A percentile compares a stretch with the other conserved stretches of the same genome.
Evolutionary conservation across 768 basidiomycete species (phyloP).

Genomic region (Mycena maculata): DNA sequence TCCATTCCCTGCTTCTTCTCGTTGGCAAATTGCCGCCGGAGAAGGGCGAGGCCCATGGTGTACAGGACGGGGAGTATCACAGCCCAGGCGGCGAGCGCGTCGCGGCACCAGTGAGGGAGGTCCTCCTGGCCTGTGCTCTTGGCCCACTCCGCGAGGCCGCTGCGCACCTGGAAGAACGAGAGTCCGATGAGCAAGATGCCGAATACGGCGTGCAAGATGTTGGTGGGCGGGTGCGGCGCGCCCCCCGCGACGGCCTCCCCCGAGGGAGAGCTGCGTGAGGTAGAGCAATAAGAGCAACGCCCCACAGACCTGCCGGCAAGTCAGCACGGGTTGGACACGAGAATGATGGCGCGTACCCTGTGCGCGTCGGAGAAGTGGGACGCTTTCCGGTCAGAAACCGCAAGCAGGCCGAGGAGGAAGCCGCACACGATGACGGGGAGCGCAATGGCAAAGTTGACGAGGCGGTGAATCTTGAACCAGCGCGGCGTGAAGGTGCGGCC

Average conservation of each 20-base stretch:
- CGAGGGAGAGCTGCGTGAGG: conserved; percentile 63
- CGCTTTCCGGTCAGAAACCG: conserved; percentile 54
- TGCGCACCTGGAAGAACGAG: conserved; percentile 65
- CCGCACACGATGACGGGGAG: conserved; percentile 62
- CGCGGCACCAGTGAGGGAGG: conserved; percentile 51
- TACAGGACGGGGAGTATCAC: conserved; percentile 61
- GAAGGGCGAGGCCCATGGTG: conserved; percentile 54
- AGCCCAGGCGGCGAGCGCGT: conserved; percentile 59
- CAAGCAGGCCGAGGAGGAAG: conserved; percentile 60
- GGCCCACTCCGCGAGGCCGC: conserved; percentile 60
- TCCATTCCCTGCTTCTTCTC: conserved; percentile 43
- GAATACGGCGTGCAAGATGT: conserved; percentile 66
- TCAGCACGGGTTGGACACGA: conserved; percentile 2
- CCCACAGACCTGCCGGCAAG: conserved; percentile 58
- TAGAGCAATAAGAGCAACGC: conserved; percentile 62
- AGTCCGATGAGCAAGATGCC: conserved; percentile 62
- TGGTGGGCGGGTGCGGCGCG: conserved; percentile 60
- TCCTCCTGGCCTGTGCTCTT: conserved; percentile 49
- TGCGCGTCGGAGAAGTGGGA: conserved; percentile 61
- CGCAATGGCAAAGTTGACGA: conserved; percentile 60
- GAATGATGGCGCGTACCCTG: conserved; percentile 50
- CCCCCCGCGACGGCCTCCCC: conserved; percentile 48
- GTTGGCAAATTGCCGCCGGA: conserved; percentile 57
- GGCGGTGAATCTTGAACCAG: conserved; percentile 71
- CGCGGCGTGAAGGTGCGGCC: conserved; percentile 59